phyloP scores from a whole-genome alignment of 306 rosid species.

The Inga laurina region DNA sequence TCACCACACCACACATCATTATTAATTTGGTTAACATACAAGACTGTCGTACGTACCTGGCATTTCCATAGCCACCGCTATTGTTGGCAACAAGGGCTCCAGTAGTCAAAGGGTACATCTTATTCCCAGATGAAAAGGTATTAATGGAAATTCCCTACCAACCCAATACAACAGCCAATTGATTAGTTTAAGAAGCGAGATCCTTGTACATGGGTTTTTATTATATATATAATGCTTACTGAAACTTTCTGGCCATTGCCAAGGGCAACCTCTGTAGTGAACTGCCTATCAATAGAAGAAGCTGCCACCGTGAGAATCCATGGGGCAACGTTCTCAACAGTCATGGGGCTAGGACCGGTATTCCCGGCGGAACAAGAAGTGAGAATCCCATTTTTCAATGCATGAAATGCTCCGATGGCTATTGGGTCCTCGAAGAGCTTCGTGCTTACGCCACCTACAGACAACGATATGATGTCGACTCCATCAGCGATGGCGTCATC shows the following conservation, averaged over 20 bases:
- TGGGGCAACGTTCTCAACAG: constrained; percentile 76
- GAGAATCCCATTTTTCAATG: constrained; percentile 55
- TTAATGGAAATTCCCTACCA: constrained; percentile 73
- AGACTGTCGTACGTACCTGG: constrained; percentile 41
- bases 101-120: constrained; percentile 66
- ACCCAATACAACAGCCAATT: neutral
- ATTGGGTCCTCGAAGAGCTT: constrained; percentile 51
- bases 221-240: constrained; percentile 37
- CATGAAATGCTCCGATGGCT: constrained; percentile 72
- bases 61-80: constrained; percentile 41
- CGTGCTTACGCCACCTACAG: constrained; percentile 50
- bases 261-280: constrained; percentile 43
- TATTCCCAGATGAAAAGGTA: constrained; percentile 58
- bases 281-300: constrained; percentile 52
- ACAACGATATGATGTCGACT: constrained; percentile 66
- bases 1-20: neutral
- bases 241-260: constrained; percentile 49
- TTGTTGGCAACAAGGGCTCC: constrained; percentile 58
- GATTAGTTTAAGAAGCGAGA: neutral
- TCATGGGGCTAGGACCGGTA: constrained; percentile 40
- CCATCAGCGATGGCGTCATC: constrained; percentile 92
- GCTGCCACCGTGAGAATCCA: constrained; percentile 89
- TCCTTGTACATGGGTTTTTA: neutral
- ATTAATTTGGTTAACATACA: neutral
- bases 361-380: constrained; percentile 78